These are phyloP conservation scores for Yamadazyma diospyri DNA, from an alignment of 1,139 yeast genomes.

Conservation along the genomic window DNA sequence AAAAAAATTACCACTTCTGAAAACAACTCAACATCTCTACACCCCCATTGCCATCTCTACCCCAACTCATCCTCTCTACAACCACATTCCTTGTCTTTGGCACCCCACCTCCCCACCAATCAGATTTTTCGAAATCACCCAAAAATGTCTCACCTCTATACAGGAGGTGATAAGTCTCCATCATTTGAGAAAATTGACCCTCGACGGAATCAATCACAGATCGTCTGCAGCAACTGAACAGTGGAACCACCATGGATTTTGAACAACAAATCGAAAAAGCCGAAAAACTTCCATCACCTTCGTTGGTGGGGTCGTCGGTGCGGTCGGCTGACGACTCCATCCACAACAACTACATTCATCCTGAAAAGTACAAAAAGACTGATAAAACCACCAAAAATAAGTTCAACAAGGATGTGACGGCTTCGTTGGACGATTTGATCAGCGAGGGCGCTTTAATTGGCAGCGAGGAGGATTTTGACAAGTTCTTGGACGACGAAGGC, in stretches of 20 bases:
- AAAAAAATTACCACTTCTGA: no score
- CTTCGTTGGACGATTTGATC: constrained; percentile 54
- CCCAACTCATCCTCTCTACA: no score
- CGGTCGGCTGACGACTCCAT: constrained; percentile 50
- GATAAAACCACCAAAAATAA: constrained; percentile 9
- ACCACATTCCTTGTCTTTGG: no score
- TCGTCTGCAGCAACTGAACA: not conserved
- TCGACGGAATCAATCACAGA: not conserved
- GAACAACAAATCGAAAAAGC: constrained; percentile 54
- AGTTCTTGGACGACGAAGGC: constrained; percentile 50
- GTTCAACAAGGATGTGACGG: constrained; percentile 26
- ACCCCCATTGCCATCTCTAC: no score
- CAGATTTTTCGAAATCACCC: no score
- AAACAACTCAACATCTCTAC: no score
- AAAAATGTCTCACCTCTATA: no score
- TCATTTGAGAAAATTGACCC: not conserved
- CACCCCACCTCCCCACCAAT: no score
- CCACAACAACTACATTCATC: constrained; percentile 47
- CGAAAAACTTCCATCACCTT: constrained; percentile 48
- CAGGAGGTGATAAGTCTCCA: no score
- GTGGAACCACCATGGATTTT: constrained; percentile 39
- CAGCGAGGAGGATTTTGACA: constrained; percentile 54
- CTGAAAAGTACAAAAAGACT: constrained; percentile 34
- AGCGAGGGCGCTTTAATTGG: constrained; percentile 60
- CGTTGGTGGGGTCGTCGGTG: constrained; percentile 53